phyloP scores from a whole-genome alignment of 73 alveolate genomes.

The Tetrahymena thermophila region DNA sequence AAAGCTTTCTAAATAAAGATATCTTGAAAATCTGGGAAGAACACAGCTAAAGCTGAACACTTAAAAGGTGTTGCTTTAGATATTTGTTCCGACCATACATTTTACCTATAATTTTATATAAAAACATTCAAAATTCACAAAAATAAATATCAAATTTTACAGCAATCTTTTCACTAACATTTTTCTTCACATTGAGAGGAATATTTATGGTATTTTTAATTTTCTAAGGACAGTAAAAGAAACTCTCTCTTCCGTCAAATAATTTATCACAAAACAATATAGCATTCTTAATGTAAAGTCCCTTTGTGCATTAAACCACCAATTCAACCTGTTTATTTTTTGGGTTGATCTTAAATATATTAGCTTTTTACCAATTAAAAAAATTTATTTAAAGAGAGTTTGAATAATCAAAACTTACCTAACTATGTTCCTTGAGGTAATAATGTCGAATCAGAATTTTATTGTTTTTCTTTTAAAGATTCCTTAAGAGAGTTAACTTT shows the following conservation, averaged over 20 bases:
- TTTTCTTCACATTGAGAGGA: background rate
- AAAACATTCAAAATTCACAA: background rate
- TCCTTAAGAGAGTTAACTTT: background rate
- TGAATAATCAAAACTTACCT: background rate
- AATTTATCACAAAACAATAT: conserved; percentile 14
- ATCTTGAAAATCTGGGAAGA: conserved; percentile 13
- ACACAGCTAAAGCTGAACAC: background rate
- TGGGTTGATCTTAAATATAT: background rate
- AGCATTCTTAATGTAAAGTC: conserved; percentile 4
- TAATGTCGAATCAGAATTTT: background rate
- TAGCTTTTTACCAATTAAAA: background rate
- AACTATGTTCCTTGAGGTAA: background rate
- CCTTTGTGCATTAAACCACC: background rate
- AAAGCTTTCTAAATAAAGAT: background rate
- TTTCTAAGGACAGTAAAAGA: background rate
- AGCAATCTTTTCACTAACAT: background rate
- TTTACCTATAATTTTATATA: background rate
- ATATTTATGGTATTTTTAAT: background rate
- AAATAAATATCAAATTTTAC: background rate
- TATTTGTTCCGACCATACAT: background rate
- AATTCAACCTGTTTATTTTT: background rate
- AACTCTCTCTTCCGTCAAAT: conserved; percentile 23
- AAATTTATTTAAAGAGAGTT: background rate
- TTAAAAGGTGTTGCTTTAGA: conserved; percentile 3
- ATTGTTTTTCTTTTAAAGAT: background rate